phyloP scores from a whole-genome alignment of 2,329 filamentous ascomycete genomes.

The Phyllachora maydis region DNA sequence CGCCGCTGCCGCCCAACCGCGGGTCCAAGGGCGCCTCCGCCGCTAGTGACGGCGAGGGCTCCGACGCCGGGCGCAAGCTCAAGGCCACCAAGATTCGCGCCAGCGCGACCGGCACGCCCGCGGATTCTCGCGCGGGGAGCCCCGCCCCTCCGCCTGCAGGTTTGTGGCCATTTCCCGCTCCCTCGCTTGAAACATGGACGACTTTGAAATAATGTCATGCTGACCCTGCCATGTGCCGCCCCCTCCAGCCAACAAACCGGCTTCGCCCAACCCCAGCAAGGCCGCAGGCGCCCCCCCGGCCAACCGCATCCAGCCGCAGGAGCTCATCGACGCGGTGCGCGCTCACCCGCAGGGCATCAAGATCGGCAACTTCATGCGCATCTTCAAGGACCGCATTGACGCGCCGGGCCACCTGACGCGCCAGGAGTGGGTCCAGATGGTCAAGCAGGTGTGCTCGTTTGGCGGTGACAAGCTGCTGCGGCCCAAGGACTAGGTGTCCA shows the following conservation, averaged over 20 bases:
- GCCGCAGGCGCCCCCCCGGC: no score
- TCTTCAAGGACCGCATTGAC: conserved; percentile 31
- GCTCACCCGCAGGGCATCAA: conserved; percentile 28
- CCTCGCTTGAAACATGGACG: neutral
- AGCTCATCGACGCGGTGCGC: conserved; percentile 11
- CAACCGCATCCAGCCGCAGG: conserved; percentile 33
- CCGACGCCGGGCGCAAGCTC: conserved; percentile 26
- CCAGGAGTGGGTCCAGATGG: conserved; percentile 35
- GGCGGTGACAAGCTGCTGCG: conserved; percentile 30
- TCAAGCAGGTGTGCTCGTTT: conserved; percentile 32
- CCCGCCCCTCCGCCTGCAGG: no score
- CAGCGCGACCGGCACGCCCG: conserved; percentile 27
- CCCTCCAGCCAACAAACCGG: no score
- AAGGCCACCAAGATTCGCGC: conserved; percentile 23
- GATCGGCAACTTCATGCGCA: conserved; percentile 29
- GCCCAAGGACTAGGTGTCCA: conserved; percentile 8
- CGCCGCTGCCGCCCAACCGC: conserved; percentile 32
- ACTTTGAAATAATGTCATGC: no score
- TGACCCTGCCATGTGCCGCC: no score
- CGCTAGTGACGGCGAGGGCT: conserved; percentile 51
- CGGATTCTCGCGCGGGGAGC: conserved; percentile 39
- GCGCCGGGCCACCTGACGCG: conserved; percentile 27
- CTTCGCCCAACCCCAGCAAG: no score
- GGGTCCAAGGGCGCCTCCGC: conserved; percentile 29
- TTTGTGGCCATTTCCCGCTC: conserved; percentile 13